phyloP scores from a whole-genome alignment of 1,139 yeast genomes.

The Pichia sp. region DNA sequence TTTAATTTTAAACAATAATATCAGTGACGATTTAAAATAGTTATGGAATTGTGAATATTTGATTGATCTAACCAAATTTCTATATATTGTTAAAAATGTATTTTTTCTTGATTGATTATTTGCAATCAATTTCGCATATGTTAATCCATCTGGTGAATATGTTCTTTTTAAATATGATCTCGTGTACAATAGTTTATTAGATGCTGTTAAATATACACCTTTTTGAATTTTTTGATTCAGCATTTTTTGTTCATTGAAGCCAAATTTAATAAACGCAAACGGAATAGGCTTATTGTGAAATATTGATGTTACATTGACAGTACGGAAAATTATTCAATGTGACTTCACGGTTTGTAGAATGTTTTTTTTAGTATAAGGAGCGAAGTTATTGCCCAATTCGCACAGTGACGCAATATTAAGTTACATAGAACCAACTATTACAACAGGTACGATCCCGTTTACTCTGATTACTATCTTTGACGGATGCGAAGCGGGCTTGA shows the following conservation, averaged over 20 bases:
- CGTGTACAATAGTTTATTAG: constrained; percentile 9
- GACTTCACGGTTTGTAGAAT: too few species aligned
- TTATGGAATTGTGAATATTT: constrained; percentile 14
- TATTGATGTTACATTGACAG: too few species aligned
- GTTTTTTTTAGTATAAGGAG: too few species aligned
- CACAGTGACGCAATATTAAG: too few species aligned
- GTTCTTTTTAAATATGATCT: constrained; percentile 16
- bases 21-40: constrained; percentile 9
- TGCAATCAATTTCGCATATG: constrained; percentile 5
- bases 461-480: too few species aligned
- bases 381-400: too few species aligned
- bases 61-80: constrained; percentile 19
- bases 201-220: constrained; percentile 1
- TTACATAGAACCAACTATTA: too few species aligned
- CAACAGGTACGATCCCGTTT: too few species aligned
- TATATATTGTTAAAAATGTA: constrained; percentile 15
- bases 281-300: too few species aligned
- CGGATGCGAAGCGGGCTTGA: too few species aligned
- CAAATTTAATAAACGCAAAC: too few species aligned
- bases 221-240: constrained; percentile 4
- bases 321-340: too few species aligned
- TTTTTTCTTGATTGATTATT: constrained; percentile 6
- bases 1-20: constrained; percentile 14
- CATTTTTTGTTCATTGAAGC: background rate
- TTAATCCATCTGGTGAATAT: constrained; percentile 21